phyloP scores from a whole-genome alignment of 208 protist species.

The Vickermania spadyakhi region DNA sequence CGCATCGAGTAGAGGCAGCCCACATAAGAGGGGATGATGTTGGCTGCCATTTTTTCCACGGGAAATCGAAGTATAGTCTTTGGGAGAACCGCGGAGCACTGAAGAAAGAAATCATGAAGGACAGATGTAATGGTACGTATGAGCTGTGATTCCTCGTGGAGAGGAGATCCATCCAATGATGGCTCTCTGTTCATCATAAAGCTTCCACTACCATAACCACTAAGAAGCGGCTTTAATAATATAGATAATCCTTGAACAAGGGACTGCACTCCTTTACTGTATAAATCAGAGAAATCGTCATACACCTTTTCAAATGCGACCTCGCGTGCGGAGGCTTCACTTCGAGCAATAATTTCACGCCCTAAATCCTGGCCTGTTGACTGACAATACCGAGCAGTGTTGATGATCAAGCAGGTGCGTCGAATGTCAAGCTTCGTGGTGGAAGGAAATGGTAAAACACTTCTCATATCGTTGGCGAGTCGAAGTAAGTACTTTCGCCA shows the following conservation, averaged over 20 bases:
- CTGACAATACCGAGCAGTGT: constrained; percentile 81
- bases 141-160: constrained; percentile 56
- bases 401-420: constrained; percentile 80
- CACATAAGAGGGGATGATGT: constrained; percentile 59
- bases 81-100: constrained; percentile 51
- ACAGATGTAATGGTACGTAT: constrained; percentile 48
- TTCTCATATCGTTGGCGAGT: constrained; percentile 26
- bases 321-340: constrained; percentile 52
- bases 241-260: constrained; percentile 56
- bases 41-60: constrained; percentile 68
- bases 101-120: constrained; percentile 56
- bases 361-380: constrained; percentile 67
- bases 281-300: constrained; percentile 65
- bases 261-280: constrained; percentile 46
- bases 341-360: constrained; percentile 61
- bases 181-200: neutral
- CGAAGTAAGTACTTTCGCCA: constrained; percentile 73
- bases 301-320: constrained; percentile 66
- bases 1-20: constrained; percentile 69
- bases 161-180: neutral
- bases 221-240: constrained; percentile 36
- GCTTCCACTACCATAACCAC: constrained; percentile 27
- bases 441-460: constrained; percentile 28
- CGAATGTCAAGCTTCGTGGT: constrained; percentile 39
- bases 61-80: constrained; percentile 59